These are phyloP conservation scores for Priceomyces carsonii DNA, from an alignment of 805 yeast species.

Conservation along the genomic window DNA sequence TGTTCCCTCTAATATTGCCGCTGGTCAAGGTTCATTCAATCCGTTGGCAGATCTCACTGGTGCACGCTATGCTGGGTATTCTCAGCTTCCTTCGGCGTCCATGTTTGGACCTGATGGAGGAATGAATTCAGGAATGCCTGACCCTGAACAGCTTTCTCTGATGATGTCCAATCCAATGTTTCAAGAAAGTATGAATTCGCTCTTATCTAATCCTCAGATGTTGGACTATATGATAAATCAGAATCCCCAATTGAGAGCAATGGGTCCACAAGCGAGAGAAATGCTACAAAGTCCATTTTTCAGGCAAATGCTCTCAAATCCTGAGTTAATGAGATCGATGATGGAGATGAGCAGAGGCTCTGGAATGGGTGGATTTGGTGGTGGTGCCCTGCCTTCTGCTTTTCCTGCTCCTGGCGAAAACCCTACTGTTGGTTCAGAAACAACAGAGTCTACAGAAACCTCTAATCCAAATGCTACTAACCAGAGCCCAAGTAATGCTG, in stretches of 20 bases:
- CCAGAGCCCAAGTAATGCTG: slow-evolving; percentile 13
- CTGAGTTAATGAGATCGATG: slow-evolving; percentile 80
- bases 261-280: slow-evolving; percentile 89
- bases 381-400: slow-evolving; percentile 12
- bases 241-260: slow-evolving; percentile 77
- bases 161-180: slow-evolving; percentile 82
- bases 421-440: slow-evolving; percentile 28
- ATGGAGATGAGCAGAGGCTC: slow-evolving; percentile 68
- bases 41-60: slow-evolving; percentile 92
- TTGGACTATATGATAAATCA: slow-evolving; percentile 76
- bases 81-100: slow-evolving; percentile 82
- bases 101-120: slow-evolving; percentile 97
- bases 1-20: slow-evolving; percentile 77
- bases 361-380: slow-evolving; percentile 34
- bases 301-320: slow-evolving; percentile 70
- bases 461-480: slow-evolving; percentile 11
- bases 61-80: slow-evolving; percentile 92
- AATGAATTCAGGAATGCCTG: slow-evolving; percentile 67
- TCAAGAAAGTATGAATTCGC: slow-evolving; percentile 78
- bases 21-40: slow-evolving; percentile 88
- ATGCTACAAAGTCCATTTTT: slow-evolving; percentile 82
- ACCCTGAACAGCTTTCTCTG: slow-evolving; percentile 68
- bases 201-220: slow-evolving; percentile 88
- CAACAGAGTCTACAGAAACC: slow-evolving; percentile 10
- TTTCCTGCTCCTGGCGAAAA: slow-evolving; percentile 37